These are phyloP conservation scores for Clarireedia homoeocarpa DNA, from an alignment of 2,329 filamentous ascomycete genomes.

Conservation along the genomic window DNA sequence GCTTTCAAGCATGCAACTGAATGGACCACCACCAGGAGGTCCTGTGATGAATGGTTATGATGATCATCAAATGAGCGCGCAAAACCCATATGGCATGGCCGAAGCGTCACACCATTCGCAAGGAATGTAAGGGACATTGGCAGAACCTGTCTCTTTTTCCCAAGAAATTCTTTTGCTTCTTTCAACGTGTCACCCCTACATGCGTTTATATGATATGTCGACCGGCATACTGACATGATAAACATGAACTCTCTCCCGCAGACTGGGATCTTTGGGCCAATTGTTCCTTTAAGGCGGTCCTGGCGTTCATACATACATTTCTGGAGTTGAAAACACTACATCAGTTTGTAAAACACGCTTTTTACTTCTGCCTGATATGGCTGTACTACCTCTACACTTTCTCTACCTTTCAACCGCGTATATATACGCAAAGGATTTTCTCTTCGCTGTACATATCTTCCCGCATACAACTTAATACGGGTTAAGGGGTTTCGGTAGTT, in stretches of 20 bases:
- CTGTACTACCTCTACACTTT: background rate
- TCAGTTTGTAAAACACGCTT: background rate
- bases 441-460: background rate
- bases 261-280: too few relatives aligned
- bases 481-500: background rate
- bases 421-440: background rate
- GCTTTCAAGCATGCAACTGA: constrained; percentile 5
- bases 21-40: background rate
- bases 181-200: background rate
- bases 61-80: background rate
- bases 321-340: background rate
- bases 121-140: background rate
- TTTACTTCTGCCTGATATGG: background rate
- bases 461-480: background rate
- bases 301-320: background rate
- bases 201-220: too few relatives aligned
- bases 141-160: background rate
- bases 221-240: background rate
- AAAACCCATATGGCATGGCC: background rate
- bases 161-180: background rate
- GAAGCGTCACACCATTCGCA: background rate
- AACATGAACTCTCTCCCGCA: background rate
- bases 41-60: background rate
- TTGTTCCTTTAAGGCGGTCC: background rate
- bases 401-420: background rate